Conservation (phyloP, 1,284 basidiomycete genomes). For the Ganoderma meredithae region DNA sequence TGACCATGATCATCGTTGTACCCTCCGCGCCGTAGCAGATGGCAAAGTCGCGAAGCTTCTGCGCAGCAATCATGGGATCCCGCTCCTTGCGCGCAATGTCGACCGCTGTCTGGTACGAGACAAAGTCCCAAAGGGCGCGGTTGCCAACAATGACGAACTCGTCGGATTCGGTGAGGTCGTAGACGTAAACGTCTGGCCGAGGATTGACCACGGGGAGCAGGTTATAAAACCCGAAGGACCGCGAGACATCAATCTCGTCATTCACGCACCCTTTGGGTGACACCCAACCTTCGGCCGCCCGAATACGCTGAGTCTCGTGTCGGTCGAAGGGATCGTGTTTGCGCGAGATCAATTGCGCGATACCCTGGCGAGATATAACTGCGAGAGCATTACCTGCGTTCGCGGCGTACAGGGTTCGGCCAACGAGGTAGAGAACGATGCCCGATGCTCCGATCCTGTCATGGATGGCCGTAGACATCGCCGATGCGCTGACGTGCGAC, state of each 20-base stretch:
- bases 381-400: slow-evolving; percentile 93
- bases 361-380: slow-evolving; percentile 87
- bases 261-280: slow-evolving; percentile 94
- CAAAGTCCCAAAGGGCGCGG: slow-evolving; percentile 92
- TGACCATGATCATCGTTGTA: slow-evolving; percentile 98
- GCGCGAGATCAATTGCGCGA: slow-evolving; percentile 78
- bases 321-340: slow-evolving; percentile 94
- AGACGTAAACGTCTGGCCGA: slow-evolving; percentile 78
- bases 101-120: slow-evolving; percentile 96
- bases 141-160: slow-evolving; percentile 98
- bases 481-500: slow-evolving; percentile 67
- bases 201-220: slow-evolving; percentile 93
- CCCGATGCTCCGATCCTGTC: slow-evolving; percentile 86
- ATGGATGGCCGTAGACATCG: slow-evolving; percentile 41
- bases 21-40: slow-evolving; percentile 97
- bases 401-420: slow-evolving; percentile 87
- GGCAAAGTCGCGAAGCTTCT: slow-evolving; percentile 96
- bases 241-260: slow-evolving; percentile 90
- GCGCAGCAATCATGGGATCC: slow-evolving; percentile 97
- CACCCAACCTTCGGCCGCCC: slow-evolving; percentile 95
- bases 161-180: slow-evolving; percentile 84
- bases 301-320: slow-evolving; percentile 86
- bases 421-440: slow-evolving; percentile 87
- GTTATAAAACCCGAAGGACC: slow-evolving; percentile 95
- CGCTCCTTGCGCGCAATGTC: slow-evolving; percentile 92